Conservation (phyloP, 805 yeast genomes). For the Teunomyces aglyptinius region DNA sequence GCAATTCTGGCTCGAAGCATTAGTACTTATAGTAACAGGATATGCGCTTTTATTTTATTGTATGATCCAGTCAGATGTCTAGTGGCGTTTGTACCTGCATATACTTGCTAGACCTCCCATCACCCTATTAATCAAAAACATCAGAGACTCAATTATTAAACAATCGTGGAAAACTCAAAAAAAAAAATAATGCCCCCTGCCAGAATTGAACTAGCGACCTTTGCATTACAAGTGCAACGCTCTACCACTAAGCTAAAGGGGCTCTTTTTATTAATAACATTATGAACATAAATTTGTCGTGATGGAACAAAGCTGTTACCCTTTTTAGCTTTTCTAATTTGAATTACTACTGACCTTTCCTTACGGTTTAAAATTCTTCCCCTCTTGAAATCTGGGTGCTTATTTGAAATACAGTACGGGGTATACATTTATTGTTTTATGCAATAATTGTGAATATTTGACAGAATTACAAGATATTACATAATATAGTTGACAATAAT, state of each 20-base stretch:
- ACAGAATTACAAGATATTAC: too few relatives aligned
- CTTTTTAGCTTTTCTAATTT: neutral
- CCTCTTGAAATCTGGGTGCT: too few relatives aligned
- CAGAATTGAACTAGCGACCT: conserved; percentile 33
- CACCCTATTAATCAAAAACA: neutral
- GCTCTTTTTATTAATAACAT: conserved; percentile 37
- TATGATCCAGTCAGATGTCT: neutral
- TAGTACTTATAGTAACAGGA: neutral
- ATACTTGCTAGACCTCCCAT: neutral
- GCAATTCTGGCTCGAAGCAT: conserved; percentile 1
- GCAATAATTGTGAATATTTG: too few relatives aligned
- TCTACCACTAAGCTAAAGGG: conserved; percentile 99
- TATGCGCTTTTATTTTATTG: neutral
- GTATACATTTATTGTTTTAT: too few relatives aligned
- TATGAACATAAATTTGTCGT: neutral
- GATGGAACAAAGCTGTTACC: neutral
- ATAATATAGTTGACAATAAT: too few relatives aligned
- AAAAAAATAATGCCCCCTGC: conserved; percentile 27
- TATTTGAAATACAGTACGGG: too few relatives aligned
- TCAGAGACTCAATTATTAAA: too few relatives aligned
- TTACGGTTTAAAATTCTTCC: too few relatives aligned
- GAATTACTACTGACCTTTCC: too few relatives aligned
- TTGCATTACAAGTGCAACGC: conserved; percentile 99
- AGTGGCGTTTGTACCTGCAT: conserved; percentile 2
- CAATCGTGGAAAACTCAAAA: neutral